Conservation (phyloP, 495 filamentous ascomycete genomes). For the Podospora tetraspora region DNA sequence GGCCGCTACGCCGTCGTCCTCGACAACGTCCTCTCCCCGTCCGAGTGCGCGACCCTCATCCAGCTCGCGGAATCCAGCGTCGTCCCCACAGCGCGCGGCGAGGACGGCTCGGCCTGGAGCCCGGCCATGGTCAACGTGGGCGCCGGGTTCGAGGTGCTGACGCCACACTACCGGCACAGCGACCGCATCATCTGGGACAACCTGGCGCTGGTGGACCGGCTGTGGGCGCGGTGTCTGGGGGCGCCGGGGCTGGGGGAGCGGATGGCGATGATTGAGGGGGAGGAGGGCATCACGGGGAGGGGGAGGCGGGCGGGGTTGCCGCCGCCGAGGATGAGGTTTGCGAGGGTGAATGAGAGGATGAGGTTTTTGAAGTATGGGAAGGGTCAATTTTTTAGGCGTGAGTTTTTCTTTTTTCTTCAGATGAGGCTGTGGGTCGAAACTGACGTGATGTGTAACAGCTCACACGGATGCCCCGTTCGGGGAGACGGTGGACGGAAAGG, state of each 20-base stretch:
- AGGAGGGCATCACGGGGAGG: slow-evolving; percentile 5
- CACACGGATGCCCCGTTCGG: slow-evolving; percentile 70
- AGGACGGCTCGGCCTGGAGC: slow-evolving; percentile 42
- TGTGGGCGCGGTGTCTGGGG: slow-evolving; percentile 50
- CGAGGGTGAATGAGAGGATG: slow-evolving; percentile 68
- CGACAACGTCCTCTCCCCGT: slow-evolving; percentile 56
- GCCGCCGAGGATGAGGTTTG: slow-evolving; percentile 44
- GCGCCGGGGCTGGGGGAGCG: slow-evolving; percentile 29
- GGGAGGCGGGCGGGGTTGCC: neutral
- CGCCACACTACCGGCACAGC: slow-evolving; percentile 57
- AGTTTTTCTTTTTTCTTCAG: slow-evolving; percentile 20
- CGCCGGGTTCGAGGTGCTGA: slow-evolving; percentile 51
- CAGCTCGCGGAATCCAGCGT: slow-evolving; percentile 51
- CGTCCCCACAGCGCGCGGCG: slow-evolving; percentile 14
- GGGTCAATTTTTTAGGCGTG: slow-evolving; percentile 71
- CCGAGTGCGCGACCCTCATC: slow-evolving; percentile 56
- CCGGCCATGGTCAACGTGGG: slow-evolving; percentile 68
- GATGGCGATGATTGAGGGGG: slow-evolving; percentile 19
- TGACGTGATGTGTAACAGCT: slow-evolving; percentile 34
- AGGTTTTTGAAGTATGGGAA: slow-evolving; percentile 72
- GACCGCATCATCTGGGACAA: slow-evolving; percentile 72
- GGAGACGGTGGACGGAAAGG: slow-evolving; percentile 42
- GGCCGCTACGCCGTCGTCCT: slow-evolving; percentile 55
- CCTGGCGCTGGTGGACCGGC: slow-evolving; percentile 51
- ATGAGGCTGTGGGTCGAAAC: neutral